Percentiles rank a stretch among this genome's conserved stretches.
These are phyloP conservation scores for Pseudogymnoascus sp. DNA, from an alignment of 2,329 filamentous ascomycete genomes.

Conservation along the genomic window DNA sequence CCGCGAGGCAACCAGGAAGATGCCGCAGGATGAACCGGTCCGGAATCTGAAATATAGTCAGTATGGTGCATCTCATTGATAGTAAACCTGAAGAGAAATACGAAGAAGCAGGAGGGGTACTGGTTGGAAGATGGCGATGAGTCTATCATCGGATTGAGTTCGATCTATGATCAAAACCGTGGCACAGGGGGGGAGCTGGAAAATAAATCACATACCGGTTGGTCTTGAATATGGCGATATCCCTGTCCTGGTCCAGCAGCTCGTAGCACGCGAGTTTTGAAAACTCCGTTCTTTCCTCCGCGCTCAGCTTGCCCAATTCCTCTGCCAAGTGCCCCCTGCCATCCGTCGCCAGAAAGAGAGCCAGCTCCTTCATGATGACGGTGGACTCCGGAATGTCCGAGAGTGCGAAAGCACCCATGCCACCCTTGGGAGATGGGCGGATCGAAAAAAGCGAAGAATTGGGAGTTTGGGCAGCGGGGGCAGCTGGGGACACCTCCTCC, in stretches of 20 bases:
- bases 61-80: background rate
- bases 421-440: conserved; percentile 21
- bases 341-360: conserved; percentile 19
- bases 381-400: conserved; percentile 22
- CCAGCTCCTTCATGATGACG: conserved; percentile 22
- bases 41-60: background rate
- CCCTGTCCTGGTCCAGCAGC: conserved; percentile 12
- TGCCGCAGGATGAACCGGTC: conserved; percentile 21
- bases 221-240: conserved; percentile 24
- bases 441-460: conserved; percentile 25
- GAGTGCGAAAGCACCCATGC: conserved; percentile 26
- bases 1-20: conserved; percentile 46
- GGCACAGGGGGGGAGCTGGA: too few species aligned
- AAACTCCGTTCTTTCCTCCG: conserved; percentile 19
- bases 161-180: background rate
- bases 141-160: background rate
- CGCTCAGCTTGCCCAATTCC: conserved; percentile 18
- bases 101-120: background rate
- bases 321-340: conserved; percentile 14
- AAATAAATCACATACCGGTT: conserved; percentile 22
- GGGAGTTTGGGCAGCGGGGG: conserved; percentile 13
- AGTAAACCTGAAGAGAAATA: too few species aligned
- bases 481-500: background rate
- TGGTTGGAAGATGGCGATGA: background rate
- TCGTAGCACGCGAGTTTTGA: conserved; percentile 17